Evolutionary conservation across 805 yeast species (phyloP).

Genomic region (Torulaspora franciscae): DNA sequence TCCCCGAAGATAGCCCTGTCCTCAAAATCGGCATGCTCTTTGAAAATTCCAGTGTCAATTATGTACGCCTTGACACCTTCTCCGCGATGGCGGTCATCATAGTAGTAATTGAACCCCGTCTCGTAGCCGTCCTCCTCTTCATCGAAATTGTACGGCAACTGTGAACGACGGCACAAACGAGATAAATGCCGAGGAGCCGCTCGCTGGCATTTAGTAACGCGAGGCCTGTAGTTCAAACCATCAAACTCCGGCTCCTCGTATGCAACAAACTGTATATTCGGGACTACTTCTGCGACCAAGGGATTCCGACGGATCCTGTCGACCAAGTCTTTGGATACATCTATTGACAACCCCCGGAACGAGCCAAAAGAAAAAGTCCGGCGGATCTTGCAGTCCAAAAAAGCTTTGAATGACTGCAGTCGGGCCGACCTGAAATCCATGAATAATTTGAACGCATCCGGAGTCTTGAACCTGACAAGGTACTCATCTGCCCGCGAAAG

Average conservation of each 20-base stretch:
- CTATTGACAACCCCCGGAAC: slow-evolving; percentile 66
- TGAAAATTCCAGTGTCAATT: slow-evolving; percentile 76
- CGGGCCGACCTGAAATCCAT: slow-evolving; percentile 41
- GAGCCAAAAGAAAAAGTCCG: slow-evolving; percentile 60
- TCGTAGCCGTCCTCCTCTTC: slow-evolving; percentile 16
- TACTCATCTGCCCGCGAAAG: slow-evolving; percentile 33
- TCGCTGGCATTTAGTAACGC: slow-evolving; percentile 29
- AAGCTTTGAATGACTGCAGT: slow-evolving; percentile 37
- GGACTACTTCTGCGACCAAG: slow-evolving; percentile 61
- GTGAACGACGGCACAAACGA: slow-evolving; percentile 50
- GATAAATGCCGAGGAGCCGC: slow-evolving; percentile 66
- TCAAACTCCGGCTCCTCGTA: slow-evolving; percentile 37
- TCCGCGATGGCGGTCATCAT: slow-evolving; percentile 47
- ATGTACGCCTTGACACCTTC: slow-evolving; percentile 66
- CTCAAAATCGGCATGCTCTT: slow-evolving; percentile 56
- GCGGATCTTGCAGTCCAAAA: slow-evolving; percentile 43
- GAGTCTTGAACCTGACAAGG: slow-evolving; percentile 49
- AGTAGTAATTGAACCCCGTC: slow-evolving; percentile 42
- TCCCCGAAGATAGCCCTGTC: slow-evolving; percentile 56
- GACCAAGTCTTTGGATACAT: slow-evolving; percentile 46
- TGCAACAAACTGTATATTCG: slow-evolving; percentile 58
- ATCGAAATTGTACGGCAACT: slow-evolving; percentile 30
- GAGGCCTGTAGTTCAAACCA: slow-evolving; percentile 8
- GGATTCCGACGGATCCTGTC: slow-evolving; percentile 52
- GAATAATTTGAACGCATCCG: slow-evolving; percentile 46